Percentiles rank a stretch among this genome's conserved stretches.
Evolutionary conservation across 148 eudicot genomes (phyloP).

Genomic region (Rhododendron kiyosumense): DNA sequence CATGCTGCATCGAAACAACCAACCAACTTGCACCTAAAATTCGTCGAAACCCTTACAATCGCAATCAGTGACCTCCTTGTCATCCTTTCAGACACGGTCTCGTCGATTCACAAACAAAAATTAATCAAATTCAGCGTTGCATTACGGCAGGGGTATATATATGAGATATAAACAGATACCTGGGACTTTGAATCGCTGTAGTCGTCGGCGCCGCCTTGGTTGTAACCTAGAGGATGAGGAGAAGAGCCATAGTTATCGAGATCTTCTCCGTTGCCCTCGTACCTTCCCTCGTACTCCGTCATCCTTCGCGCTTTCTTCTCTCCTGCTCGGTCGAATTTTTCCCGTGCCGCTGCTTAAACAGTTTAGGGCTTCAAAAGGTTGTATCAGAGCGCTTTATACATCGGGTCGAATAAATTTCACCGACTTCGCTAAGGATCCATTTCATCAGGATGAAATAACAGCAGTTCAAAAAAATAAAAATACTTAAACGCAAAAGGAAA

Average conservation of each 20-base stretch:
- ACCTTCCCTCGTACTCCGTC: conserved; percentile 50
- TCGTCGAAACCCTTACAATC: conserved; percentile 5
- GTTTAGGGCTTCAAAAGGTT: neutral
- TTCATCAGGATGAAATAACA: no score
- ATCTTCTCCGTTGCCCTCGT: conserved; percentile 49
- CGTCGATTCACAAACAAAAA: neutral
- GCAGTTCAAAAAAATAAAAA: no score
- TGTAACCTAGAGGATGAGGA: conserved; percentile 27
- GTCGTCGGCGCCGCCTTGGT: conserved; percentile 36
- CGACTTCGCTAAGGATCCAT: neutral
- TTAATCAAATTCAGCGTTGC: neutral
- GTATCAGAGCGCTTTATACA: neutral
- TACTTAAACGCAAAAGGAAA: no score
- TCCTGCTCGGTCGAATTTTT: neutral
- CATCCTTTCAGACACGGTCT: neutral
- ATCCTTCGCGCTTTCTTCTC: conserved; percentile 20
- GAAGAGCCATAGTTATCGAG: conserved; percentile 29
- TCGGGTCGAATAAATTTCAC: neutral
- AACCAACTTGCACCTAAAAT: neutral
- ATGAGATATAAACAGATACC: conserved; percentile 17
- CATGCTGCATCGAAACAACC: neutral
- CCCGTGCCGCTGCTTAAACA: neutral
- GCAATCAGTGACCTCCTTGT: neutral
- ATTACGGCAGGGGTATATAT: neutral
- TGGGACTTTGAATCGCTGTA: conserved; percentile 37